phyloP scores from a whole-genome alignment of 805 yeast genomes.

The Ogataea ramenticola region DNA sequence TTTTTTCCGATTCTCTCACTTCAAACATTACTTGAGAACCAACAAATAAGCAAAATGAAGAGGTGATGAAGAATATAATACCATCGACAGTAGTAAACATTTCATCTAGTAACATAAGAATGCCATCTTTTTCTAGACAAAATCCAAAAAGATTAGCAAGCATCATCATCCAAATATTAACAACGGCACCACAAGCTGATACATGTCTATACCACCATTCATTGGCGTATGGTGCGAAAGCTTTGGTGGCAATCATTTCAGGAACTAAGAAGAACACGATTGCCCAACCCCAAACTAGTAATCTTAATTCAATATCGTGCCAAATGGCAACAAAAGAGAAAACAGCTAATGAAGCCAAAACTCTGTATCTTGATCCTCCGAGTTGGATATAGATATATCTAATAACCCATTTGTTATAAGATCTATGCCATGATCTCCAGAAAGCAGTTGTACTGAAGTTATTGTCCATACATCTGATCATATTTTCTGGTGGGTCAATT shows the following conservation, averaged over 20 bases:
- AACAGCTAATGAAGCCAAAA: conserved; percentile 73
- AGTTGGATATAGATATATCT: conserved; percentile 87
- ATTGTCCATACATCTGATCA: conserved; percentile 93
- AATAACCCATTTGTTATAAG: conserved; percentile 84
- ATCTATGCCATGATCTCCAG: conserved; percentile 99
- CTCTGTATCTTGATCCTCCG: conserved; percentile 72
- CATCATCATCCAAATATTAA: conserved; percentile 97
- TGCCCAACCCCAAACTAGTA: conserved; percentile 94
- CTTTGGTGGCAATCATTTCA: conserved; percentile 58
- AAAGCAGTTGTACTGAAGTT: conserved; percentile 91
- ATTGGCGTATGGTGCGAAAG: conserved; percentile 24
- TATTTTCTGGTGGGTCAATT: conserved; percentile 95
- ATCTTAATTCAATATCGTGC: conserved; percentile 91
- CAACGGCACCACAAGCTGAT: conserved; percentile 83
- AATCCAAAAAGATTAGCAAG: conserved; percentile 92
- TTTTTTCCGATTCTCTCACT: conserved; percentile 74
- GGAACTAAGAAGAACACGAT: conserved; percentile 83
- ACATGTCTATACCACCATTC: conserved; percentile 70
- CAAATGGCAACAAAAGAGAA: conserved; percentile 95
- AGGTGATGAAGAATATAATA: conserved; percentile 48
- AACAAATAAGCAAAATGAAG: conserved; percentile 65
- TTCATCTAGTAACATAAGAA: conserved; percentile 52
- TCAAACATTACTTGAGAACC: conserved; percentile 95
- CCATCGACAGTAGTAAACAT: conserved; percentile 73
- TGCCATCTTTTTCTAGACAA: conserved; percentile 88